Conservation (phyloP, 331 rosid genomes). For the Ulmus americana region DNA sequence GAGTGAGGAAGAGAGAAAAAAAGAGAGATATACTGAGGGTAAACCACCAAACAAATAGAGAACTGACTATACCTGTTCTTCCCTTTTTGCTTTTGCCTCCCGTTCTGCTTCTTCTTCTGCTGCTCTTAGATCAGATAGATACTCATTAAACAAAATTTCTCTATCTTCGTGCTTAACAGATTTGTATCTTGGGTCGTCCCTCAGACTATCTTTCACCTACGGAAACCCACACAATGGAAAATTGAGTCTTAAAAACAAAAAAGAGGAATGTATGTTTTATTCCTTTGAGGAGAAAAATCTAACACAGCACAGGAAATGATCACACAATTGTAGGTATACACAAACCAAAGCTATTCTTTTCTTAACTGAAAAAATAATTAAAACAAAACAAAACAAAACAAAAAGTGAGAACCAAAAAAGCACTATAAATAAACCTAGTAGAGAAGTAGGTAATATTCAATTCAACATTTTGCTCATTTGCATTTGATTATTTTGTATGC, state of each 20-base stretch:
- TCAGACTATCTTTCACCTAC: constrained; percentile 78
- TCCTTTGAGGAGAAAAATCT: too few relatives aligned
- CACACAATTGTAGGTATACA: too few relatives aligned
- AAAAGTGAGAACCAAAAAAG: not conserved
- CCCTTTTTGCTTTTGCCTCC: constrained; percentile 74
- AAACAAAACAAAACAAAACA: not conserved
- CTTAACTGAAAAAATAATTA: not conserved
- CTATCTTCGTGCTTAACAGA: constrained; percentile 81
- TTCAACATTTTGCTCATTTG: too few relatives aligned
- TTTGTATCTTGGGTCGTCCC: constrained; percentile 81
- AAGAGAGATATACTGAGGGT: not conserved
- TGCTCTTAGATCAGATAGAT: constrained; percentile 73
- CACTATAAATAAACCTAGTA: too few relatives aligned
- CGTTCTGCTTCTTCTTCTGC: constrained; percentile 64
- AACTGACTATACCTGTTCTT: constrained; percentile 67
- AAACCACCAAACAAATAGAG: constrained; percentile 12
- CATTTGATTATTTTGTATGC: too few relatives aligned
- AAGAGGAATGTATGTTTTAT: too few relatives aligned
- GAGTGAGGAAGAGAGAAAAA: not conserved
- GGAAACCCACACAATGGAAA: constrained; percentile 22
- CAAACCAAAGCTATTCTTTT: not conserved
- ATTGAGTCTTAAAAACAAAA: not conserved
- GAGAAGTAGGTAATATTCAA: too few relatives aligned
- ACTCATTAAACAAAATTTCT: constrained; percentile 67
- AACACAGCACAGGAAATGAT: too few relatives aligned